Percentiles rank a stretch among this genome's conserved stretches.
phyloP scores from a whole-genome alignment of 805 yeast species.

The Saccharomyces jurei region DNA sequence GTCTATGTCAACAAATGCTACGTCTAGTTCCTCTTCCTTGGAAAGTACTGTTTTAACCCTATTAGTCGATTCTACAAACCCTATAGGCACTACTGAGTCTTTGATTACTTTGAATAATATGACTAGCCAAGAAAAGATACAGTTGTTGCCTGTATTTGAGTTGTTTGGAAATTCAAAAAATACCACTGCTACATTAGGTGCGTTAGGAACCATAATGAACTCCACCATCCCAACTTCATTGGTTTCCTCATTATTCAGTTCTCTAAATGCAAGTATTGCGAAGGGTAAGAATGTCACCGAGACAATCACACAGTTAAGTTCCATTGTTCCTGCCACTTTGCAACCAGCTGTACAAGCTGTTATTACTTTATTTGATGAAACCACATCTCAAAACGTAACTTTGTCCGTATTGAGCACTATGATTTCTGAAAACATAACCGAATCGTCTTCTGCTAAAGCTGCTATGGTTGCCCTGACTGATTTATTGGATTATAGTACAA shows the following conservation, averaged over 20 bases:
- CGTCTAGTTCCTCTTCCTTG: constrained; percentile 7
- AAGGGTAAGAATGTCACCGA: constrained; percentile 5
- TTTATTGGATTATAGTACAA: constrained; percentile 11
- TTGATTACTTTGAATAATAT: constrained; percentile 19
- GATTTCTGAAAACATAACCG: constrained; percentile 17
- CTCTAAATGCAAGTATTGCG: constrained; percentile 6
- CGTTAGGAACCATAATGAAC: constrained; percentile 16
- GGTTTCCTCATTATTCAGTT: constrained; percentile 13
- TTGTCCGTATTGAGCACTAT: constrained; percentile 12
- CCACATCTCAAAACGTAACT: constrained; percentile 14
- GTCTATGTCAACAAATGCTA: constrained; percentile 4
- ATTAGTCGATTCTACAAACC: constrained; percentile 19
- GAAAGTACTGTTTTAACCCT: constrained; percentile 15
- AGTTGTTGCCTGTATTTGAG: constrained; percentile 21
- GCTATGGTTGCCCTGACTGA: constrained; percentile 16
- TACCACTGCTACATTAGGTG: constrained; percentile 16
- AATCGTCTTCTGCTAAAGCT: constrained; percentile 14
- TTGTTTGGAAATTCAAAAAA: constrained; percentile 17
- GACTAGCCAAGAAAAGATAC: constrained; percentile 15
- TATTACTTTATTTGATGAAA: constrained; percentile 8
- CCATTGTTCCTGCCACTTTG: constrained; percentile 10
- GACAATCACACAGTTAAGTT: constrained; percentile 9
- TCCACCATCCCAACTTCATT: constrained; percentile 14
- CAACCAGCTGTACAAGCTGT: constrained; percentile 15
- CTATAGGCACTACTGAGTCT: constrained; percentile 20